Conservation (phyloP, 495 filamentous ascomycete species). For the Talaromyces wortmannii region DNA sequence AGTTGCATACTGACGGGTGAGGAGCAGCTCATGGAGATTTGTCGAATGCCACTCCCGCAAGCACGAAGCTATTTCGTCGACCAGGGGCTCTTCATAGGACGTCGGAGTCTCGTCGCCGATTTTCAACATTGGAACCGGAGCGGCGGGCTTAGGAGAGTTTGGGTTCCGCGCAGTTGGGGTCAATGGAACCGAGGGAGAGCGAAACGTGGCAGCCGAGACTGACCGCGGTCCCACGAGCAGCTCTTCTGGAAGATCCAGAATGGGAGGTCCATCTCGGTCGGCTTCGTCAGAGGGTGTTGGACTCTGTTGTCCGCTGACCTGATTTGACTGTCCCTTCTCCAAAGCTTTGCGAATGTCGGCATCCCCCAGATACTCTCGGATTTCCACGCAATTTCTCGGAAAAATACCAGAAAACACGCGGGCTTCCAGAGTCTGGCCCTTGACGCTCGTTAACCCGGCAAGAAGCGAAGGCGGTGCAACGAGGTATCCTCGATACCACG, state of each 20-base stretch:
- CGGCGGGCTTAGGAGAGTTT: constrained; percentile 68
- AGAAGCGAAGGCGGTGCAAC: constrained; percentile 89
- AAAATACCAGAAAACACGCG: constrained; percentile 97
- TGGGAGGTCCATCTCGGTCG: constrained; percentile 9
- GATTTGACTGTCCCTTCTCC: constrained; percentile 23
- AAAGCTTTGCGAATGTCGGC: constrained; percentile 31
- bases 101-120: constrained; percentile 94
- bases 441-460: constrained; percentile 83
- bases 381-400: constrained; percentile 84
- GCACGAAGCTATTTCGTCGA: constrained; percentile 96
- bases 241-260: constrained; percentile 15
- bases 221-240: constrained; percentile 9
- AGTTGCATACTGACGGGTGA: constrained; percentile 70
- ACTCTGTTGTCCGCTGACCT: constrained; percentile 13
- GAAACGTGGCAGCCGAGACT: constrained; percentile 19
- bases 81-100: constrained; percentile 79
- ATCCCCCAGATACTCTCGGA: constrained; percentile 67
- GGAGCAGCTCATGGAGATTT: constrained; percentile 88
- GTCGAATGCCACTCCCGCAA: constrained; percentile 97
- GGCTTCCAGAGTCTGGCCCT: constrained; percentile 88
- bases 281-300: constrained; percentile 17
- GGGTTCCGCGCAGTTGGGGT: constrained; percentile 34
- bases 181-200: constrained; percentile 23
- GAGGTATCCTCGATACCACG: constrained; percentile 94
- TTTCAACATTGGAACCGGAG: constrained; percentile 94